Conservation (phyloP, 768 basidiomycete species). For the Hygrophorus pudorinus region DNA sequence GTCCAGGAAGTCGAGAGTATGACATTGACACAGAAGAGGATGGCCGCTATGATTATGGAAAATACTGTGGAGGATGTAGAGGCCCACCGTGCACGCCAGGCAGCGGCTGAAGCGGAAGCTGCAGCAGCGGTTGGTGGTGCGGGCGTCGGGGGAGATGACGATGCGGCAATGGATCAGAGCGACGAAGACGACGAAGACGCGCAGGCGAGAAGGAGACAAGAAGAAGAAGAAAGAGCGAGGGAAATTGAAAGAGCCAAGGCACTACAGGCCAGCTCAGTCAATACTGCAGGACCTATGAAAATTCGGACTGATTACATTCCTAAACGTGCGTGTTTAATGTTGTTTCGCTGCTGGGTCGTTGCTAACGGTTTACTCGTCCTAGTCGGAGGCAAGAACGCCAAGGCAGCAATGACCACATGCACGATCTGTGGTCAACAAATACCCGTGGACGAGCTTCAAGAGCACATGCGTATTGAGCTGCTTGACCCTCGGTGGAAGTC, state of each 20-base stretch:
- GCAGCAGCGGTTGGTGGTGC: conserved; percentile 67
- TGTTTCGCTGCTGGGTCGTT: background rate
- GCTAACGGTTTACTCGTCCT: conserved; percentile 8
- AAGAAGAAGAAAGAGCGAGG: conserved; percentile 60
- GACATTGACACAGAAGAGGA: conserved; percentile 94
- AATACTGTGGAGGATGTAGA: conserved; percentile 83
- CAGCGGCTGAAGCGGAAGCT: conserved; percentile 78
- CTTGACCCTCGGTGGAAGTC: conserved; percentile 98
- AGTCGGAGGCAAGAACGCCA: conserved; percentile 62
- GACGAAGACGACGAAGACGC: conserved; percentile 67
- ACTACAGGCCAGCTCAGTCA: conserved; percentile 68
- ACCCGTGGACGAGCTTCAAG: conserved; percentile 88
- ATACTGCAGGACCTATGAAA: conserved; percentile 77
- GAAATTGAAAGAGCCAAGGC: conserved; percentile 72
- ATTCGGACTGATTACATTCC: conserved; percentile 95
- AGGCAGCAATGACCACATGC: conserved; percentile 76
- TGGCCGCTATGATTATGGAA: conserved; percentile 98
- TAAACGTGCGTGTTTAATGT: conserved; percentile 59
- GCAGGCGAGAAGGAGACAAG: conserved; percentile 49
- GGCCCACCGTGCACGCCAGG: conserved; percentile 70
- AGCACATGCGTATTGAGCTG: conserved; percentile 97
- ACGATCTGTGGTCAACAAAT: conserved; percentile 94
- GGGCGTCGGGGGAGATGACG: conserved; percentile 41
- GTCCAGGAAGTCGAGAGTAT: conserved; percentile 92
- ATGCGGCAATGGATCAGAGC: conserved; percentile 79